phyloP scores from a whole-genome alignment of 2,329 filamentous ascomycete genomes.

The Claviceps spartinae region DNA sequence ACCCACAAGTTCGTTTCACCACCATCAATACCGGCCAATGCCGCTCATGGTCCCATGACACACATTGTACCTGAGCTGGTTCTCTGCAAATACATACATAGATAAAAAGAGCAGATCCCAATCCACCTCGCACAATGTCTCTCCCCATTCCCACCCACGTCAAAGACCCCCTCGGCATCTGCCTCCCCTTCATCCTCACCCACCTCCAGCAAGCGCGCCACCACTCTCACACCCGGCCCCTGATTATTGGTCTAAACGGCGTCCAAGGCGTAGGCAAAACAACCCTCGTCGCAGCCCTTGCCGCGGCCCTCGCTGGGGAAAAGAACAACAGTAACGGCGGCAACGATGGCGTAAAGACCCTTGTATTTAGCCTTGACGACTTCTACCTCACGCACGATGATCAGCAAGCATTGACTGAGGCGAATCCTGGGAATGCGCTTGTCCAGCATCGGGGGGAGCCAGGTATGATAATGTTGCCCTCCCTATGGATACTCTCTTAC shows the following conservation, averaged over 20 bases:
- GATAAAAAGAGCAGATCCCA: not conserved
- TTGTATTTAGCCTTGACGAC: slow-evolving; percentile 77
- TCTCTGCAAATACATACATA: not conserved
- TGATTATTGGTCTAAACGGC: slow-evolving; percentile 81
- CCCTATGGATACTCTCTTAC: not conserved
- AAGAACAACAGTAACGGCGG: not conserved
- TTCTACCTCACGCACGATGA: slow-evolving; percentile 66
- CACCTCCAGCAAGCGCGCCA: slow-evolving; percentile 38
- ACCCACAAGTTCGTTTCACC: too few relatives aligned
- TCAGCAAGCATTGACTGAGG: slow-evolving; percentile 49
- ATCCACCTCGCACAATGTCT: not conserved
- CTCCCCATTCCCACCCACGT: slow-evolving; percentile 42
- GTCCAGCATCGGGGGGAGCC: slow-evolving; percentile 75
- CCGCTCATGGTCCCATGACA: too few relatives aligned
- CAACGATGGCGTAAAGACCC: slow-evolving; percentile 40
- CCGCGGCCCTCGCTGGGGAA: slow-evolving; percentile 40
- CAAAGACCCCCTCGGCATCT: slow-evolving; percentile 61
- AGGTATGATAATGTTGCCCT: slow-evolving; percentile 25
- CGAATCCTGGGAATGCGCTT: slow-evolving; percentile 58
- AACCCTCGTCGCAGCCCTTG: slow-evolving; percentile 60
- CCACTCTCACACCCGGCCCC: slow-evolving; percentile 34
- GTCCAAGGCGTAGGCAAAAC: slow-evolving; percentile 90
- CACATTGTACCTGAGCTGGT: too few relatives aligned
- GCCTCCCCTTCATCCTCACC: slow-evolving; percentile 52
- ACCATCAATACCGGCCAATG: too few relatives aligned